Conservation (phyloP, 371 early-diverging fungal genomes). For the Syncephalastrum contaminatum region DNA sequence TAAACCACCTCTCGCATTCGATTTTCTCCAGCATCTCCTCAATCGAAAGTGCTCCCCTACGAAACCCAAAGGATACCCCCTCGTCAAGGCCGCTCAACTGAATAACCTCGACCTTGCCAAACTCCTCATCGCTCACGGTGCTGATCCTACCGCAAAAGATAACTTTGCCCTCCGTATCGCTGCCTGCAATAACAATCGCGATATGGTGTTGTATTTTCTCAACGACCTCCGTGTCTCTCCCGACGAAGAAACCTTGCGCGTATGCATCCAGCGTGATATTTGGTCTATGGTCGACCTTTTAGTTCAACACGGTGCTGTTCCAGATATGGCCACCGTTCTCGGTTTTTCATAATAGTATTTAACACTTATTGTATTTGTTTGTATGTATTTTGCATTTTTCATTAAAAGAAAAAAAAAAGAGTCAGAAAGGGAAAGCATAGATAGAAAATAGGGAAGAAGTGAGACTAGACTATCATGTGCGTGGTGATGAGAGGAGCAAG, state of each 20-base stretch:
- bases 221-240: conserved; percentile 42
- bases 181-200: conserved; percentile 39
- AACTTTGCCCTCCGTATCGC: conserved; percentile 49
- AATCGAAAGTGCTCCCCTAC: conserved; percentile 27
- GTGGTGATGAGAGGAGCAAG: too few relatives aligned
- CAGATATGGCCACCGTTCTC: conserved; percentile 43
- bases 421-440: too few relatives aligned
- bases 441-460: too few relatives aligned
- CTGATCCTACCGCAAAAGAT: conserved; percentile 37
- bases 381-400: too few relatives aligned
- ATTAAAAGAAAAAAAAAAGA: too few relatives aligned
- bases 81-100: conserved; percentile 50
- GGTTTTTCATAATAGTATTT: too few relatives aligned
- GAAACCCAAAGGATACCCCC: conserved; percentile 52
- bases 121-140: conserved; percentile 42
- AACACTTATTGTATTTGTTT: too few relatives aligned
- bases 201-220: conserved; percentile 45
- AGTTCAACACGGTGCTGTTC: conserved; percentile 51
- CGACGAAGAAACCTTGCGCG: conserved; percentile 41
- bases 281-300: conserved; percentile 50
- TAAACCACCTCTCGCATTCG: conserved; percentile 9
- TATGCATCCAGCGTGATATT: conserved; percentile 36
- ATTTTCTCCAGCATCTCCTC: too few relatives aligned
- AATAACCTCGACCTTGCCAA: conserved; percentile 44
- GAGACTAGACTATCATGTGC: too few relatives aligned